These are phyloP conservation scores for Diaporthe australafricana DNA, from an alignment of 2,329 filamentous ascomycete genomes.

Conservation along the genomic window DNA sequence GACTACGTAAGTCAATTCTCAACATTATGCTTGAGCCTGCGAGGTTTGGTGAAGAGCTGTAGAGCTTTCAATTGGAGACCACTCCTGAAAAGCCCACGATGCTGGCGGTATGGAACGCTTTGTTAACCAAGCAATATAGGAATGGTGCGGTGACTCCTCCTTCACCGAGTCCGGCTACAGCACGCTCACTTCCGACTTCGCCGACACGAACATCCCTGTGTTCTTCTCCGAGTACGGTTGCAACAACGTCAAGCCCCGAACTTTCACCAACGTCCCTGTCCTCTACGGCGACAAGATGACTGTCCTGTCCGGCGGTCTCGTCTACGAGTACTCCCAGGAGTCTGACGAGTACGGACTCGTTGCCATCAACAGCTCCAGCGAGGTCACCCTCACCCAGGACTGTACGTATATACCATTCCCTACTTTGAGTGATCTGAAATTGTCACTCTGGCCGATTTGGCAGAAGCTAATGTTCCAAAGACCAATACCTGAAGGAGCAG, in stretches of 20 bases:
- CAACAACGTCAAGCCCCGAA: slow-evolving; percentile 73
- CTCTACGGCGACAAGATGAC: slow-evolving; percentile 78
- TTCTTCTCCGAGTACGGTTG: slow-evolving; percentile 85
- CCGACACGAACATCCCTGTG: slow-evolving; percentile 73
- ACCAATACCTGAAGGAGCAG: slow-evolving; percentile 75
- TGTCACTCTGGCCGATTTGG: too few species aligned
- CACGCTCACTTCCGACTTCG: slow-evolving; percentile 68
- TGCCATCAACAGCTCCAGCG: slow-evolving; percentile 64
- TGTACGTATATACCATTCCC: slow-evolving; percentile 45
- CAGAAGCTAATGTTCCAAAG: slow-evolving; percentile 1
- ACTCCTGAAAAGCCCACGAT: background rate
- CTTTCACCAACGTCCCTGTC: slow-evolving; percentile 77
- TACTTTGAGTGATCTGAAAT: slow-evolving; percentile 45
- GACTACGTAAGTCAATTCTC: slow-evolving; percentile 56
- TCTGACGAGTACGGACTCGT: slow-evolving; percentile 72
- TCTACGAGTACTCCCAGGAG: slow-evolving; percentile 82
- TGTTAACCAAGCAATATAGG: slow-evolving; percentile 41
- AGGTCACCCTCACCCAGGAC: slow-evolving; percentile 67
- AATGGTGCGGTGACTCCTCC: slow-evolving; percentile 67
- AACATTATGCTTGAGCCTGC: too few species aligned
- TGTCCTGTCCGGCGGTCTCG: slow-evolving; percentile 74
- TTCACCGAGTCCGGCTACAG: slow-evolving; percentile 52
- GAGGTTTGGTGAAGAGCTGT: background rate
- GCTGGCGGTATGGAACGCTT: background rate
- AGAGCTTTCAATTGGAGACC: background rate